These are phyloP conservation scores for Onygenales sp. DNA, from an alignment of 2,329 filamentous ascomycete genomes.

Conservation along the genomic window DNA sequence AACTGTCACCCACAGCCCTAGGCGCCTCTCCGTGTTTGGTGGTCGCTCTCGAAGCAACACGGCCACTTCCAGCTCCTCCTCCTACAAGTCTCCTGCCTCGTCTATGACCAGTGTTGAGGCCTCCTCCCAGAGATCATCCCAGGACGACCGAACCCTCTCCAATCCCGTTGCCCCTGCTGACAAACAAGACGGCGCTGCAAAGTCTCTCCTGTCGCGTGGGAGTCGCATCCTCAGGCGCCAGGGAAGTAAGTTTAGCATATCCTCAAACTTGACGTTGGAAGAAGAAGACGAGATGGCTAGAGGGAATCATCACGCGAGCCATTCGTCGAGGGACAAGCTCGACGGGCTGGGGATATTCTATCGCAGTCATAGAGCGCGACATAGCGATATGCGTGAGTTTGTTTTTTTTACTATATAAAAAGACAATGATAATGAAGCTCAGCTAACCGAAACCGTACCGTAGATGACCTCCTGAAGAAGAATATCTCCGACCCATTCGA, in stretches of 20 bases:
- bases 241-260: conserved; percentile 37
- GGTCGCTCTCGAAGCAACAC: conserved; percentile 35
- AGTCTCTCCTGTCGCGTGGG: conserved; percentile 33
- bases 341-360: conserved; percentile 25
- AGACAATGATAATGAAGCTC: neutral
- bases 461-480: conserved; percentile 35
- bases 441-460: neutral
- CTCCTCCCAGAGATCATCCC: conserved; percentile 19
- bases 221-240: conserved; percentile 39
- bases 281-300: conserved; percentile 30
- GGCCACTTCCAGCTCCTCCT: conserved; percentile 42
- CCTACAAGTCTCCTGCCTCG: conserved; percentile 36
- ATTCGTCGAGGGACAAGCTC: conserved; percentile 16
- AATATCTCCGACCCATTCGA: conserved; percentile 54
- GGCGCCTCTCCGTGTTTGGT: conserved; percentile 30
- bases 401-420: neutral
- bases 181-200: conserved; percentile 27
- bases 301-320: conserved; percentile 6
- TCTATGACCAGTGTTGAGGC: conserved; percentile 30
- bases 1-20: conserved; percentile 25
- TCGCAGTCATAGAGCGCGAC: conserved; percentile 23
- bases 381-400: conserved; percentile 28
- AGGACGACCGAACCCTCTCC: conserved; percentile 24
- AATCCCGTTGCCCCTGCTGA: conserved; percentile 20
- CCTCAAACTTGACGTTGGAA: conserved; percentile 25